Evolutionary conservation across 2,329 filamentous ascomycete species (phyloP).

Genomic region (Endocalyx cinctus): DNA sequence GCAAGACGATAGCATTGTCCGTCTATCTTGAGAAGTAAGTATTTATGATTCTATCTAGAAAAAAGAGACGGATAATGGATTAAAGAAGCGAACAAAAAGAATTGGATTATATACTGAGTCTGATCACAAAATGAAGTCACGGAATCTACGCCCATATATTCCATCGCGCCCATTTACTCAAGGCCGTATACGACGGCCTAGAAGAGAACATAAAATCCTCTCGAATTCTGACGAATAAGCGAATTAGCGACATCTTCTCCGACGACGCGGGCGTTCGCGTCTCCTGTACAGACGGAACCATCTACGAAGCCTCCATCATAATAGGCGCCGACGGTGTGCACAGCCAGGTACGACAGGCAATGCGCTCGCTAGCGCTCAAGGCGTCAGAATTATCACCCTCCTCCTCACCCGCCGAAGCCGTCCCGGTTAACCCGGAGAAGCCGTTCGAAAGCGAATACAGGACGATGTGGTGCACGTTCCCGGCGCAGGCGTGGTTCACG

Average conservation of each 20-base stretch:
- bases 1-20: no score
- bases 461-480: conserved; percentile 9
- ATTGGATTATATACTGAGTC: no score
- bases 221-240: conserved; percentile 11
- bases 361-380: conserved; percentile 10
- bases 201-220: conserved; percentile 5
- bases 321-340: conserved; percentile 15
- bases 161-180: conserved; percentile 9
- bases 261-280: conserved; percentile 10
- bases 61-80: no score
- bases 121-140: no score
- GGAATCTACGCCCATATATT: conserved; percentile 7
- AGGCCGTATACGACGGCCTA: conserved; percentile 9
- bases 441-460: no score
- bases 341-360: conserved; percentile 8
- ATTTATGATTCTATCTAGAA: no score
- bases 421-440: conserved; percentile 9
- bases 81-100: no score
- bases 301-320: conserved; percentile 13
- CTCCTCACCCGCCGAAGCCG: neutral
- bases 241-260: conserved; percentile 6
- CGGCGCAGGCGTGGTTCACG: no score
- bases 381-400: conserved; percentile 3
- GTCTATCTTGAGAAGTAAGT: no score
- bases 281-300: conserved; percentile 10